Evolutionary conservation across 352 stramenopile genomes (phyloP), one percentile per base, ranked within the genome.

Genomic region (Phytopythium boreale): DNA sequence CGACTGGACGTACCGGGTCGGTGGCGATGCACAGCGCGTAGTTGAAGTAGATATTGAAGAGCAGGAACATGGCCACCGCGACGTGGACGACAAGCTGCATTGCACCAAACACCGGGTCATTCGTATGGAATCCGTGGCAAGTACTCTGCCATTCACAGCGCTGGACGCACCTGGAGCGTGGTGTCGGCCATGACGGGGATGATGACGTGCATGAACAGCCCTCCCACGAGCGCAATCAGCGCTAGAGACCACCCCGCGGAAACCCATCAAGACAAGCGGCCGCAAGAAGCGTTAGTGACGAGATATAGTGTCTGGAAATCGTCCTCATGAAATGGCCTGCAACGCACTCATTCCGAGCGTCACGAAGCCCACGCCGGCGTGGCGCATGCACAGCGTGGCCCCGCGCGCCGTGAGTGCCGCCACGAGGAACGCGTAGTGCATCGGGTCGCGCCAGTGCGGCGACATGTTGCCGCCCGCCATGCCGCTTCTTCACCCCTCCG

Each of bases 21-120:
- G 76, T 89, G 1, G 76, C 71, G 49, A 86, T 72, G 53, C 82
- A 89, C 22, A 91, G 63, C 20, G 75, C 77, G 63, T 91, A 91
- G 70, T 91, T 91, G 75, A 89, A 89, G 63, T 85, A 85, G 37
- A 89, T 84, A 55, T 87, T 89, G 61, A 84, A 86, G 6, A 82
- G 63, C 61, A 85, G 65, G 27, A 75, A 66, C 52, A 79, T 60
- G 34, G 72, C 51, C 22, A 69, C 44, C 39, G 62, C 34, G 50
- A 73, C 62, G 61, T 86, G 80, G 37, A 61, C 50, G 9, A 71
- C 49, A 24, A 84, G 60, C 70, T 87, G 50, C 27, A 8, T 27
- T 10, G 27, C 47, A 63, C 22, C 50, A 43, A 9, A 1, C 17
- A 22, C 55, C n/a, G 24, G n/a, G 14, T 41, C 36, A 63, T 27